Evolutionary conservation across 1,284 basidiomycete genomes (phyloP).

Genomic region (Malassezia caprae): DNA sequence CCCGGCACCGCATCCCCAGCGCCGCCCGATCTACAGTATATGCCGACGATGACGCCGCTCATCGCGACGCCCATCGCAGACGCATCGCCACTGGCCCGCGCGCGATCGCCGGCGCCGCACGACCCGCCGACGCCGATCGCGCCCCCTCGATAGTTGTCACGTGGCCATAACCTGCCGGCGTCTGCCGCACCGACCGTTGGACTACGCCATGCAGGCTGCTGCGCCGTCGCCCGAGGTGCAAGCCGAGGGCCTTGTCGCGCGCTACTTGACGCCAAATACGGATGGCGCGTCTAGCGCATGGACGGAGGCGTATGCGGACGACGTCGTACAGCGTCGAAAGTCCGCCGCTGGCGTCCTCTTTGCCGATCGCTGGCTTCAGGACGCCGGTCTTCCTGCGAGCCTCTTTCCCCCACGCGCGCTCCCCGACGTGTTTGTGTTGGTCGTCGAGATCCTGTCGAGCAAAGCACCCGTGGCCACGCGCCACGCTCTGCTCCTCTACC

Average conservation of each 20-base stretch:
- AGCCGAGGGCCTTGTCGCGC: constrained; percentile 10
- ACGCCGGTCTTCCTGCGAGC: constrained; percentile 2
- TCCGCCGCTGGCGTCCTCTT: background rate
- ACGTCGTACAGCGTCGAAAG: constrained; percentile 6
- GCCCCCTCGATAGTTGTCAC: background rate
- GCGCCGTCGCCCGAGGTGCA: constrained; percentile 14
- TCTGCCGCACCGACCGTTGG: background rate
- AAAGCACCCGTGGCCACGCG: background rate
- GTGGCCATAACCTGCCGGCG: background rate
- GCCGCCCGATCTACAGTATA: constrained; percentile 5
- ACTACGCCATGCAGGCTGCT: background rate
- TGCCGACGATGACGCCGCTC: constrained; percentile 17
- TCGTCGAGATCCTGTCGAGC: constrained; percentile 10
- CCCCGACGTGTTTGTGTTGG: constrained; percentile 5
- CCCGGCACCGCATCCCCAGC: constrained; percentile 39
- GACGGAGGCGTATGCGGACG: constrained; percentile 5
- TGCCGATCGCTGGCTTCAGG: constrained; percentile 8
- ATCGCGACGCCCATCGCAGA: constrained; percentile 13
- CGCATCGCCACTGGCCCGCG: background rate
- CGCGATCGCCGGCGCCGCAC: background rate
- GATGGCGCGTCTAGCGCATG: background rate
- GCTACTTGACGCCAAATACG: constrained; percentile 2
- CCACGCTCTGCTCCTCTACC: constrained; percentile 10
- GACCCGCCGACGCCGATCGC: background rate
- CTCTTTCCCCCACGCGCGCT: constrained; percentile 11